Conservation (phyloP, 257 asterid genomes). For the Solanum arcanum region DNA sequence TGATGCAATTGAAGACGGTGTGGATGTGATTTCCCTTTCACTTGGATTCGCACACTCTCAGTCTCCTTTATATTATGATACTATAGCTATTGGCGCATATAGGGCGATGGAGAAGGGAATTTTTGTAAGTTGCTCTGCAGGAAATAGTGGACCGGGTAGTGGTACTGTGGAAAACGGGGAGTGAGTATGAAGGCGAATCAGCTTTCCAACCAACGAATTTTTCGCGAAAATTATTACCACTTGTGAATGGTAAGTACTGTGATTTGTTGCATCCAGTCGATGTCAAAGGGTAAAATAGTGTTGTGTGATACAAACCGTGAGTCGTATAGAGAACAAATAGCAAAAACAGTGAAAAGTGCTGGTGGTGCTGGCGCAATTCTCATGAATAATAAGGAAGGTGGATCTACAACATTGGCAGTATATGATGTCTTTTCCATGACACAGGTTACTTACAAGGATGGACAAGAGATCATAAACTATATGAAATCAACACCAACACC, state of each 20-base stretch:
- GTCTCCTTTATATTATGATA: background rate
- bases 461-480: background rate
- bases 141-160: background rate
- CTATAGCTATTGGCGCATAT: background rate
- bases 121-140: background rate
- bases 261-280: background rate
- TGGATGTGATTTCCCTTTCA: slow-evolving; percentile 3
- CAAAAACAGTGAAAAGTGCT: background rate
- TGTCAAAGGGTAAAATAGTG: background rate
- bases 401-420: background rate
- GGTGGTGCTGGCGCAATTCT: slow-evolving; percentile 1
- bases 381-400: background rate
- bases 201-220: background rate
- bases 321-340: background rate
- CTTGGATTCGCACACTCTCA: background rate
- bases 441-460: background rate
- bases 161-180: background rate
- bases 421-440: background rate
- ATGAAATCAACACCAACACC: background rate
- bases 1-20: slow-evolving; percentile 4
- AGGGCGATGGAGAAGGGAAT: background rate
- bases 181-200: background rate
- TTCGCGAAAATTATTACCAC: background rate
- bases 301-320: background rate
- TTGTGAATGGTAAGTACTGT: background rate